Evolutionary conservation across 2,329 filamentous ascomycete species (phyloP).

Genomic region (Penicillium sp.): DNA sequence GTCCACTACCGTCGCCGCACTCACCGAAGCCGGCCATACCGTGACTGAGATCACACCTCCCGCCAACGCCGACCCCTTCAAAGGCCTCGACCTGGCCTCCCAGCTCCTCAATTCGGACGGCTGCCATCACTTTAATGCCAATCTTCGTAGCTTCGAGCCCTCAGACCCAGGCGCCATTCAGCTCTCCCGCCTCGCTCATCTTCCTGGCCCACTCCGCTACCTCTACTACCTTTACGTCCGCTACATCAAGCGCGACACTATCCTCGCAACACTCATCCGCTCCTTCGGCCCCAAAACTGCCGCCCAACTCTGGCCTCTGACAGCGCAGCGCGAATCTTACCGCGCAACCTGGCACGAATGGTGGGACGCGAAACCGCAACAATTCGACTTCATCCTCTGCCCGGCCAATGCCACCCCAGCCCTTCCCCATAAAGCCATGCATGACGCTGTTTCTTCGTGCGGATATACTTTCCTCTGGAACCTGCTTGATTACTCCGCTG

Average conservation of each 20-base stretch:
- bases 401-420: slow-evolving; percentile 90
- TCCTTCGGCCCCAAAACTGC: slow-evolving; percentile 72
- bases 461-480: slow-evolving; percentile 96
- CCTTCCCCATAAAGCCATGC: slow-evolving; percentile 82
- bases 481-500: slow-evolving; percentile 81
- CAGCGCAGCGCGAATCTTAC: slow-evolving; percentile 72
- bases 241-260: slow-evolving; percentile 70
- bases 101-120: slow-evolving; percentile 83
- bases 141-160: slow-evolving; percentile 73
- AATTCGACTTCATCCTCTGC: slow-evolving; percentile 77
- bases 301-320: slow-evolving; percentile 78
- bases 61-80: slow-evolving; percentile 70
- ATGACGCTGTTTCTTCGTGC: slow-evolving; percentile 77
- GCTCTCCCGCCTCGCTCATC: slow-evolving; percentile 69
- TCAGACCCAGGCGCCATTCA: slow-evolving; percentile 75
- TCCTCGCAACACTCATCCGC: slow-evolving; percentile 75
- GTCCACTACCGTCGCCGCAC: slow-evolving; percentile 65
- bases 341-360: slow-evolving; percentile 77
- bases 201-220: slow-evolving; percentile 73
- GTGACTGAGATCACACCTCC: slow-evolving; percentile 66
- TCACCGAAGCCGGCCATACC: slow-evolving; percentile 71
- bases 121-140: slow-evolving; percentile 72
- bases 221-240: slow-evolving; percentile 88
- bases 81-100: slow-evolving; percentile 72
- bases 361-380: slow-evolving; percentile 68